phyloP scores from a whole-genome alignment of 2,329 filamentous ascomycete genomes.

The Stagonosporopsis vannaccii region DNA sequence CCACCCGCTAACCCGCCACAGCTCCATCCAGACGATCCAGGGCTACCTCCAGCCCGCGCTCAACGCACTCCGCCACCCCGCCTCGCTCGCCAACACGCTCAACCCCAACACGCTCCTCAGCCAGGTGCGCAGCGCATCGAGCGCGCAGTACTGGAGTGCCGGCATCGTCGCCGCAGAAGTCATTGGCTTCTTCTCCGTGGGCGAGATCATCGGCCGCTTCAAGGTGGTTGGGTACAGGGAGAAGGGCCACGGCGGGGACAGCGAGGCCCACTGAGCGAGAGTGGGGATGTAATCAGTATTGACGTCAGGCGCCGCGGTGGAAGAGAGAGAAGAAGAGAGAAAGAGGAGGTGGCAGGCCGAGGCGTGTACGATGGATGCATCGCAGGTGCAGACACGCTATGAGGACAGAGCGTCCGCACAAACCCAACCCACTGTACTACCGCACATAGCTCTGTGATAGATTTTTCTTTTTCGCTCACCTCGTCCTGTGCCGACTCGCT shows the following conservation, averaged over 20 bases:
- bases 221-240: slow-evolving; percentile 88
- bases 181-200: slow-evolving; percentile 96
- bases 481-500: neutral
- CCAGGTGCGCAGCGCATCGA: slow-evolving; percentile 73
- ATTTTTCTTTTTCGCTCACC: slow-evolving; percentile 43
- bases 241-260: slow-evolving; percentile 28
- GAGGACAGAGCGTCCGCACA: slow-evolving; percentile 13
- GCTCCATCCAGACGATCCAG: slow-evolving; percentile 82
- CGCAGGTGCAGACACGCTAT: slow-evolving; percentile 25
- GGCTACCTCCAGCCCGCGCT: slow-evolving; percentile 79
- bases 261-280: slow-evolving; percentile 23
- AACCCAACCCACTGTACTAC: slow-evolving; percentile 46
- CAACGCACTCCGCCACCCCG: slow-evolving; percentile 75
- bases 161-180: slow-evolving; percentile 85
- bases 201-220: slow-evolving; percentile 94
- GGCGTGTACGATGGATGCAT: slow-evolving; percentile 32
- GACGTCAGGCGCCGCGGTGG: slow-evolving; percentile 3
- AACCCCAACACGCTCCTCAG: slow-evolving; percentile 63
- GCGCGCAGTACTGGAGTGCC: slow-evolving; percentile 72
- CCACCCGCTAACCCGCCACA: slow-evolving; percentile 51
- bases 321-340: neutral
- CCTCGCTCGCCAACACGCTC: slow-evolving; percentile 60
- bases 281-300: neutral
- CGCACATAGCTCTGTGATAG: slow-evolving; percentile 51
- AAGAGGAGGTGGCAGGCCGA: neutral